A percentile compares a stretch with the other conserved stretches of the same genome.
Evolutionary conservation across 164 flowering plant genomes (phyloP).

Genomic region (Taxillus chinensis): DNA sequence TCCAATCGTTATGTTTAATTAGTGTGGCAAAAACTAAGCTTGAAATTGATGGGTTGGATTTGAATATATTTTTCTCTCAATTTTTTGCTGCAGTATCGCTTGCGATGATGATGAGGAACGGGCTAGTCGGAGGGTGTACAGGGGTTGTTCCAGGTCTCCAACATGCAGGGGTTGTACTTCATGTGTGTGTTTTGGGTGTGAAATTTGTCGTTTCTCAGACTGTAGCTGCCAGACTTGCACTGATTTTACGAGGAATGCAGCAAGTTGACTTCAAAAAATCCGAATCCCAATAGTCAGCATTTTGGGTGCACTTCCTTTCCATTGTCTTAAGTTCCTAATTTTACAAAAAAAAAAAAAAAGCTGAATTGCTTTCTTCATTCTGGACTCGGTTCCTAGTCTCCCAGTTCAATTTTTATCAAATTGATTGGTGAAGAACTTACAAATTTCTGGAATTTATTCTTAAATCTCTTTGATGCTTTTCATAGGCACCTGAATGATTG

Average conservation of each 20-base stretch:
- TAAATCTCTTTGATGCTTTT: constrained; percentile 2
- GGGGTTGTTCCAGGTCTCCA: constrained; percentile 63
- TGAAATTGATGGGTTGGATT: too few species aligned
- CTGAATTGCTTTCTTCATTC: neutral
- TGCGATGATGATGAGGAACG: constrained; percentile 79
- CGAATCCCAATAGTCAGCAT: neutral
- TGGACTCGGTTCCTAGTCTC: constrained; percentile 11
- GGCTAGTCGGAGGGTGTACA: constrained; percentile 63
- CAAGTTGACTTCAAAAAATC: constrained; percentile 10
- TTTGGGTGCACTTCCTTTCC: neutral
- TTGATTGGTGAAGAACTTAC: constrained; percentile 10
- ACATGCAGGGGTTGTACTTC: constrained; percentile 77
- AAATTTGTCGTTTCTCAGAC: constrained; percentile 68
- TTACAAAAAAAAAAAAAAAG: neutral
- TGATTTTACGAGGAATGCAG: constrained; percentile 62
- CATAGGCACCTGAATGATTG: neutral
- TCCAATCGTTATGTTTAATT: too few species aligned
- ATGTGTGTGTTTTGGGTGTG: constrained; percentile 86
- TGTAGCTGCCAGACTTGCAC: constrained; percentile 85
- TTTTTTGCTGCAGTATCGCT: constrained; percentile 11
- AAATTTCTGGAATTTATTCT: neutral
- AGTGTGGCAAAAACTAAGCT: too few species aligned
- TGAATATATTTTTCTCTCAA: too few species aligned
- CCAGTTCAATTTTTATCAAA: constrained; percentile 10
- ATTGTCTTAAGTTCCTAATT: neutral